Conservation (phyloP, 768 basidiomycete genomes). For the Xerocomus spinulosus region DNA sequence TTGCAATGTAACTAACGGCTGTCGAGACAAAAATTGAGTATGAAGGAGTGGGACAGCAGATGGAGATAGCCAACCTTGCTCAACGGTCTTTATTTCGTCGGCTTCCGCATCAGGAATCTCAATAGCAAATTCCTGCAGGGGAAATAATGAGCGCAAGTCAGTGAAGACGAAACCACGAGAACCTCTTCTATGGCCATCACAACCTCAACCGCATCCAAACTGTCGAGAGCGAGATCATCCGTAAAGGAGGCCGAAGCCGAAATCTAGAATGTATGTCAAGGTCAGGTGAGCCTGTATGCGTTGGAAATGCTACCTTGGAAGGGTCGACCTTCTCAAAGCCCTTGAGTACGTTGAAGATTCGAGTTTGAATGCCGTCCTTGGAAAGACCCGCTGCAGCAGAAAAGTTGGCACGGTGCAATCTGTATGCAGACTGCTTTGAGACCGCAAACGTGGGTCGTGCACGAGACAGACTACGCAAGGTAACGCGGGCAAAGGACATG, state of each 20-base stretch:
- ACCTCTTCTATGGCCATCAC: conserved; percentile 99
- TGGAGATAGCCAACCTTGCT: conserved; percentile 62
- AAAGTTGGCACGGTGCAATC: conserved; percentile 29
- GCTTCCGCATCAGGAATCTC: conserved; percentile 98
- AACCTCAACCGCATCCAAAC: conserved; percentile 94
- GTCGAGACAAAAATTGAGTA: conserved; percentile 10
- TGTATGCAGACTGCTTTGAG: conserved; percentile 27
- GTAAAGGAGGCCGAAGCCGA: conserved; percentile 48
- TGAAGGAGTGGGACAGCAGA: background rate
- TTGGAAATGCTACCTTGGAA: conserved; percentile 21
- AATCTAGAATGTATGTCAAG: conserved; percentile 47
- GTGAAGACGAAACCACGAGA: conserved; percentile 5
- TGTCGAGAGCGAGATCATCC: conserved; percentile 67
- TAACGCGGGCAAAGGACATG: conserved; percentile 34
- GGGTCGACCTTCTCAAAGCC: conserved; percentile 29
- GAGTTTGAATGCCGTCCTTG: conserved; percentile 19
- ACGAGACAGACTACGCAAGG: conserved; percentile 29
- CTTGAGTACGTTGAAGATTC: conserved; percentile 30
- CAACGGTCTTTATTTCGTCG: conserved; percentile 87
- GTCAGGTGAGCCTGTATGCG: conserved; percentile 15
- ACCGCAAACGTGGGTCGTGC: conserved; percentile 26
- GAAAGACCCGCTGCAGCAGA: conserved; percentile 26
- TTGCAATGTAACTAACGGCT: conserved; percentile 95
- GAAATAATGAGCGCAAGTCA: background rate
- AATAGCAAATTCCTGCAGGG: conserved; percentile 82